phyloP scores from a whole-genome alignment of 148 eudicot genomes.

The Suaeda aralocaspica region DNA sequence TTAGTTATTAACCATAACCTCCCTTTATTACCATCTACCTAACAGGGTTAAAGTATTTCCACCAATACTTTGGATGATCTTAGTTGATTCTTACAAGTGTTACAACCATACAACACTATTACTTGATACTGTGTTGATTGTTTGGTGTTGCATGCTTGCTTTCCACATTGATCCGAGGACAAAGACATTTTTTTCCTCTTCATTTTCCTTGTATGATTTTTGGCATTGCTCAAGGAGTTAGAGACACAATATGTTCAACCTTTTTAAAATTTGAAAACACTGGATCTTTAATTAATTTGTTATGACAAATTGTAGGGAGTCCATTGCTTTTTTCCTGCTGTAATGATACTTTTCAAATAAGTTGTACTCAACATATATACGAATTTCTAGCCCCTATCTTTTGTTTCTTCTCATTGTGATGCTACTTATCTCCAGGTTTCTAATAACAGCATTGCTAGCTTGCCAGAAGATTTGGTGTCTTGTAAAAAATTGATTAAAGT shows the following conservation, averaged over 20 bases:
- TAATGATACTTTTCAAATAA: background rate
- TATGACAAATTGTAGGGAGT: background rate
- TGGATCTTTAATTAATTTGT: too few relatives aligned
- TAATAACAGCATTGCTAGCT: constrained; percentile 66
- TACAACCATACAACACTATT: background rate
- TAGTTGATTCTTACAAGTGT: background rate
- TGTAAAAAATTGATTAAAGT: constrained; percentile 70
- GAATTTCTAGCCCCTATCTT: background rate
- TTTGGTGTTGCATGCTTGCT: background rate
- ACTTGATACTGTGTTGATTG: background rate
- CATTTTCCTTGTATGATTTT: background rate
- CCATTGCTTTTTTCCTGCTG: background rate
- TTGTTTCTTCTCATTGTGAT: background rate
- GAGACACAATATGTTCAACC: too few relatives aligned
- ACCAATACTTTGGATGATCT: background rate
- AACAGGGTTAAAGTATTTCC: background rate
- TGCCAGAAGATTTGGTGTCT: constrained; percentile 70
- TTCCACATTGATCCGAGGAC: background rate
- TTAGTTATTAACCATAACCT: too few relatives aligned
- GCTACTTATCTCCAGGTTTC: constrained; percentile 53
- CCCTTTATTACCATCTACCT: too few relatives aligned
- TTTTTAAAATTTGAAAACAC: too few relatives aligned
- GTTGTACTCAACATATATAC: background rate
- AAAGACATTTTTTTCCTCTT: background rate
- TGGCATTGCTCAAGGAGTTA: background rate